A percentile compares a stretch with the other conserved stretches of the same genome.
These are phyloP conservation scores for Cercis canadensis DNA, from an alignment of 306 rosid species.

Conservation along the genomic window DNA sequence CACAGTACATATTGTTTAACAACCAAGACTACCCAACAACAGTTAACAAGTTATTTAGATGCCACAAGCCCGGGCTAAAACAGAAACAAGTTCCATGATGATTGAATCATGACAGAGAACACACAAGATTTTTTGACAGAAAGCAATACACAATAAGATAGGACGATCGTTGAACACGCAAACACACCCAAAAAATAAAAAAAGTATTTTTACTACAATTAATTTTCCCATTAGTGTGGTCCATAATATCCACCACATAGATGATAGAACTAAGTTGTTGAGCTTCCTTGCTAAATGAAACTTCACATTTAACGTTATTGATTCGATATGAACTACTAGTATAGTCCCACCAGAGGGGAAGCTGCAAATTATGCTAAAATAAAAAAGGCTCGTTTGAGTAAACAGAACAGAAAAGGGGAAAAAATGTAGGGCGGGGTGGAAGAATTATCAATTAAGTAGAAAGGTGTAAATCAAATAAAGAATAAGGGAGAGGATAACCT, in stretches of 20 bases:
- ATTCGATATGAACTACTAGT: not conserved
- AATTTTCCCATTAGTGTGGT: not conserved
- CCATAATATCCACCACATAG: not conserved
- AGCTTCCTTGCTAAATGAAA: not conserved
- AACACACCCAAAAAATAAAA: too few relatives aligned
- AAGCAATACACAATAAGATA: too few relatives aligned
- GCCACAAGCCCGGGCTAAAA: not conserved
- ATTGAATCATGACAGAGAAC: not conserved
- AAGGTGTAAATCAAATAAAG: not conserved
- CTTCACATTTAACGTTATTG: not conserved
- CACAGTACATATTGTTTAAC: not conserved
- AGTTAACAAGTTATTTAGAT: not conserved
- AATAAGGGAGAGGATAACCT: slow-evolving; percentile 42
- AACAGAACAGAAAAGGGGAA: not conserved
- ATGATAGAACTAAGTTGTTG: not conserved
- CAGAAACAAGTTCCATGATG: not conserved
- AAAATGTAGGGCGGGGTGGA: not conserved
- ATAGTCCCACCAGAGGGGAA: not conserved
- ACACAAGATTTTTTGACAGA: not conserved
- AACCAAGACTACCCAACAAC: not conserved
- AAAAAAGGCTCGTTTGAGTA: not conserved
- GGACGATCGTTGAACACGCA: too few relatives aligned
- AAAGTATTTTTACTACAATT: not conserved
- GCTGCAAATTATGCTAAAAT: not conserved
- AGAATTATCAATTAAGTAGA: not conserved